Base-by-base conservation (phyloP, 1,284 basidiomycete genomes). In the Thecaphora thlaspeos region DNA sequence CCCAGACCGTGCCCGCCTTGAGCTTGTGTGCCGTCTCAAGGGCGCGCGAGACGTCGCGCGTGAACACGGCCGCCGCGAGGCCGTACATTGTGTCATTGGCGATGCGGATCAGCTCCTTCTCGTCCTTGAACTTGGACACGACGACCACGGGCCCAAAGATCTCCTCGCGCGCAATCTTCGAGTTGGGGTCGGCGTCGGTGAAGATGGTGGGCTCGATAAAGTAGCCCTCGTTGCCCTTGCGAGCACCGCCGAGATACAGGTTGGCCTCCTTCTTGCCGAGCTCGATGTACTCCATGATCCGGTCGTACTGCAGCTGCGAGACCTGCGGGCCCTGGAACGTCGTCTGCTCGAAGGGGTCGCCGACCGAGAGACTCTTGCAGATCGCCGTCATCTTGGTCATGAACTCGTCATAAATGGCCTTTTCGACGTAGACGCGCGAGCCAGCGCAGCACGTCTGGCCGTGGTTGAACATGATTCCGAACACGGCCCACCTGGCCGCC, bases 311-410 rank as follows among this genome's bases (percentile, higher is more conserved):
- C 22, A 68, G 62, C 46, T 71, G 60, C 26, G 86, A 90, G 51
- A 93, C 87, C 80, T 91, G 90, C n/a, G 92, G 91, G 40, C 91
- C 91, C 76, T 92, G 90, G 80, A 86, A 84, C 37, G 85, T 85
- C 38, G 82, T 83, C 2, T 78, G 71, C 15, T 79, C 79, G 82
- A 95, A 94, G 19, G 92, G 91, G 80, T 92, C 87, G 39, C 90
- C 91, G 56, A 88, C 83, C 69, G 83, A 83, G 69, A 82, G 63
- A 82, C 79, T 43, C 23, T 73, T 79, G 64, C 83, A 82, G 43
- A 82, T 82, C 39, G 84, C 81, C 71, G 84, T 83, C 43, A 89
- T 77, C 10, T 84, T 87, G 10, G 81, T 78, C 19, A 89, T 78
- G 41, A 93, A 81, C 42, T 80, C 81, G 46, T 87, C 86, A 57